Conservation (phyloP, 169 alveolate genomes). For the Eimeria nieschulzi region DNA sequence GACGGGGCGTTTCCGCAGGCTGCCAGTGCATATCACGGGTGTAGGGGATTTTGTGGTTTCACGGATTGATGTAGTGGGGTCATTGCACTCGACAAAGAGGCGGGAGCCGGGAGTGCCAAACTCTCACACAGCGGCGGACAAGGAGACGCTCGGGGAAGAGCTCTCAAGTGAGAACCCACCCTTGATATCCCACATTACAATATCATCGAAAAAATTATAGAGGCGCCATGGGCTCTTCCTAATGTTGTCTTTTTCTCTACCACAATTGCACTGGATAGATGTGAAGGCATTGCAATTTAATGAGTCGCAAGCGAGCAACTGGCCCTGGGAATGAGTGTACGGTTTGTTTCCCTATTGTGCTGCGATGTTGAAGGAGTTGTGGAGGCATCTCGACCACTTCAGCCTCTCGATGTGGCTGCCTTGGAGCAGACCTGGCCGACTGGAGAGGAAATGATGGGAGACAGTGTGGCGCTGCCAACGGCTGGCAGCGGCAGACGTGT, state of each 20-base stretch:
- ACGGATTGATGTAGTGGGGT: constrained; percentile 57
- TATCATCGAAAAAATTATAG: too few relatives aligned
- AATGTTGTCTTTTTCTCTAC: too few relatives aligned
- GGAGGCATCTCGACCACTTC: constrained; percentile 62
- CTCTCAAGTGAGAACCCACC: not conserved
- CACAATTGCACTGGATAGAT: too few relatives aligned
- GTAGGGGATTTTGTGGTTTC: constrained; percentile 75
- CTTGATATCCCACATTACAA: too few relatives aligned
- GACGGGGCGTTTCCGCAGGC: not conserved
- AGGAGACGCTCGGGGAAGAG: not conserved
- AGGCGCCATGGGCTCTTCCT: too few relatives aligned
- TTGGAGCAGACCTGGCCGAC: constrained; percentile 82
- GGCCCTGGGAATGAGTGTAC: too few relatives aligned
- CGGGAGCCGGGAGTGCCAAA: not conserved
- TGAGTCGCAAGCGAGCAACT: too few relatives aligned
- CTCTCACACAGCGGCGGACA: not conserved
- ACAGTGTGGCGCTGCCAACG: constrained; percentile 9
- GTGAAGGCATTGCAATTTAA: too few relatives aligned
- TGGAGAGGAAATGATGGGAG: constrained; percentile 66
- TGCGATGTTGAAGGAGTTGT: constrained; percentile 31
- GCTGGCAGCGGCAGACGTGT: constrained; percentile 23
- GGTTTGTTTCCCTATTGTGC: too few relatives aligned
- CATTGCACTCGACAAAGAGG: not conserved
- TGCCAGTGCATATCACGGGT: constrained; percentile 77
- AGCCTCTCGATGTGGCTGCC: constrained; percentile 76